Evolutionary conservation across 2,329 filamentous ascomycete species (phyloP).

Genomic region (Aspergillus persii): DNA sequence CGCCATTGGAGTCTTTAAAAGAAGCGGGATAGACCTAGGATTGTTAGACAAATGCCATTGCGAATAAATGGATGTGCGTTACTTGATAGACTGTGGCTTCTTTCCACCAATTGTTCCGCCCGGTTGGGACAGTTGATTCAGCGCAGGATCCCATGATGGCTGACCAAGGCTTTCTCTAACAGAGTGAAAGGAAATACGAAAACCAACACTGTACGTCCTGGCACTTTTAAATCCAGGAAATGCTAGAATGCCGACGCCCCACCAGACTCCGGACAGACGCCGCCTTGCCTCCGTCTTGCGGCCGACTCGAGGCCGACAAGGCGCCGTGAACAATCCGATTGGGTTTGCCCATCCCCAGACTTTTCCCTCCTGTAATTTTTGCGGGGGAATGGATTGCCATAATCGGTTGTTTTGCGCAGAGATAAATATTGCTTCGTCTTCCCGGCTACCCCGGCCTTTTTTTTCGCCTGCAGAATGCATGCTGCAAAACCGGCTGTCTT

Average conservation of each 20-base stretch:
- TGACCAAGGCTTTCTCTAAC: not conserved
- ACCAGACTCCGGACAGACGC: constrained; percentile 8
- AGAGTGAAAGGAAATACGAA: not conserved
- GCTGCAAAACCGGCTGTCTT: not conserved
- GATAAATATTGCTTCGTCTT: not conserved
- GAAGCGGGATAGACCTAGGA: constrained; percentile 26
- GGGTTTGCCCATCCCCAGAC: not conserved
- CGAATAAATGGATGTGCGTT: not conserved
- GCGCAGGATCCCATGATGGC: not conserved
- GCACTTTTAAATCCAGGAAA: not conserved
- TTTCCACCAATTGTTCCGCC: constrained; percentile 36
- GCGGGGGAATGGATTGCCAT: not conserved
- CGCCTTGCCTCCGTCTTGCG: constrained; percentile 12
- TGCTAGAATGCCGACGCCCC: not conserved
- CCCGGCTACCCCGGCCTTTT: not conserved
- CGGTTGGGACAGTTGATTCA: constrained; percentile 13
- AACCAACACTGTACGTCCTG: not conserved
- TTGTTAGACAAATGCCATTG: not conserved
- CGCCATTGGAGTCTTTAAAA: constrained; percentile 56
- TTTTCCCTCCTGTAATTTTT: not conserved
- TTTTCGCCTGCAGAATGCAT: not conserved
- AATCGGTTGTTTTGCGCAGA: not conserved
- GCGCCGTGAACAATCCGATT: not conserved
- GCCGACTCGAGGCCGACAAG: not conserved
- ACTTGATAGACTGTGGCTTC: constrained; percentile 35